Conservation (phyloP, 192 early-diverging fungal genomes). For the Lobosporangium transversale region DNA sequence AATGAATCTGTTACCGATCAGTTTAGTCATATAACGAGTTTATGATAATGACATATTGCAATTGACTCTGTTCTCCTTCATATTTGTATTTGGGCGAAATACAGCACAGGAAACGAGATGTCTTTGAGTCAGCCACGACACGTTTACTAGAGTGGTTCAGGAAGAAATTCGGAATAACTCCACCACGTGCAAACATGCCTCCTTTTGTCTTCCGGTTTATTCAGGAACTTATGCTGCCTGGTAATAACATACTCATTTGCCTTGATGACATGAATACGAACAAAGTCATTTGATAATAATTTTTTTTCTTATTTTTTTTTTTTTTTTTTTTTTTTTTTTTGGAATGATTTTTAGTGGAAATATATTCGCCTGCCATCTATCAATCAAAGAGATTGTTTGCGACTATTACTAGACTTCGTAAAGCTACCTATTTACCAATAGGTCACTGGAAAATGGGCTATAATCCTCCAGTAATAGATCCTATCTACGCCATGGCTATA, state of each 20-base stretch:
- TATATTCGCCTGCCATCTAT: slow-evolving; percentile 25
- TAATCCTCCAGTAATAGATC: too few species aligned
- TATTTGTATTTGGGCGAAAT: neutral
- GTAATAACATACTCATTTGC: too few species aligned
- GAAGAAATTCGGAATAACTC: neutral
- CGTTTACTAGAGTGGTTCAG: neutral
- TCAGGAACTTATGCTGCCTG: slow-evolving; percentile 39
- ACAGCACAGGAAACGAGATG: neutral
- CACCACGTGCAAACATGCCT: slow-evolving; percentile 5
- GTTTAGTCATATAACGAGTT: neutral
- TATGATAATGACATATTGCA: too few species aligned
- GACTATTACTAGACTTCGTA: neutral
- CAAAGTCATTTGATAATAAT: neutral
- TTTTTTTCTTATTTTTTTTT: too few species aligned
- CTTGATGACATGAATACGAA: too few species aligned
- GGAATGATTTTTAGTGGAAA: slow-evolving; percentile 35
- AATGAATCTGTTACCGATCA: neutral
- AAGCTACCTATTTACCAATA: too few species aligned
- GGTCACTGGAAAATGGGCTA: too few species aligned
- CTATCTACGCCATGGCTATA: slow-evolving; percentile 15
- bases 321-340: too few species aligned
- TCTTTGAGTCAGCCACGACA: neutral
- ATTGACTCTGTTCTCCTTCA: too few species aligned
- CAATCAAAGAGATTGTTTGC: slow-evolving; percentile 5
- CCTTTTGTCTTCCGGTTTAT: slow-evolving; percentile 29